Base-by-base conservation (phyloP, 306 rosid genomes). In the Psophocarpus tetragonolobus region DNA sequence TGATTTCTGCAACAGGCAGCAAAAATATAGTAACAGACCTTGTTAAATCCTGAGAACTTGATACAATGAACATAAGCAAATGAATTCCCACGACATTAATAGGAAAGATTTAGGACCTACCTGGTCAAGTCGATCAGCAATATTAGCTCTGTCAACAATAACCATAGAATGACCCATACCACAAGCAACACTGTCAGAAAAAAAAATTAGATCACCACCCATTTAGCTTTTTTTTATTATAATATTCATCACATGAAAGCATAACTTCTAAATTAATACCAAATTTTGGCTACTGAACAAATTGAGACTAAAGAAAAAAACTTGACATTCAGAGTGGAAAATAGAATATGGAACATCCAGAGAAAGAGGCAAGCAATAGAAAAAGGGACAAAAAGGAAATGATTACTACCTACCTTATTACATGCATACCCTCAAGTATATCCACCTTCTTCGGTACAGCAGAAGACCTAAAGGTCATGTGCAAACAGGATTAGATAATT, bases 371-470 rank as follows among this genome's bases (percentile, higher is more conserved):
- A 29, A 4, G 39, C 24, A 32, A 58, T 18, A 78, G 14, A 33
- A 27, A 61, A 63, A 4, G 33, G 42, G 26, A 38, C 27, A 38
- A 15, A 50, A 10, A 60, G 15, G 64, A 5, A 6, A 35, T 17
- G 36, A 23, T 27, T 24, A 23, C 79, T 26, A 50, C 82, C 42
- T 64, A 93, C 99, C 97, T 82, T 39, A 95, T 77, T 27, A 95
- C 96, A 85, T 87, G 97, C 97, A 92, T 87, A 45, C 97, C 94
- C 84, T 95, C 99, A 39, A 95, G 97, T 84, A 86, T 85, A 11
- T 95, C 99, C 73, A 95, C 99, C 80, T 95, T 95, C 79, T 92
- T 92, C 67, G 99, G 99, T 67, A 86, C 85, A 0, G 99, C 92
- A 47, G 99, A 95, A 58, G 99, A 92, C 89, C 99, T 95, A 75